phyloP scores from a whole-genome alignment of 352 stramenopile genomes.

The Pythium apleroticum region DNA sequence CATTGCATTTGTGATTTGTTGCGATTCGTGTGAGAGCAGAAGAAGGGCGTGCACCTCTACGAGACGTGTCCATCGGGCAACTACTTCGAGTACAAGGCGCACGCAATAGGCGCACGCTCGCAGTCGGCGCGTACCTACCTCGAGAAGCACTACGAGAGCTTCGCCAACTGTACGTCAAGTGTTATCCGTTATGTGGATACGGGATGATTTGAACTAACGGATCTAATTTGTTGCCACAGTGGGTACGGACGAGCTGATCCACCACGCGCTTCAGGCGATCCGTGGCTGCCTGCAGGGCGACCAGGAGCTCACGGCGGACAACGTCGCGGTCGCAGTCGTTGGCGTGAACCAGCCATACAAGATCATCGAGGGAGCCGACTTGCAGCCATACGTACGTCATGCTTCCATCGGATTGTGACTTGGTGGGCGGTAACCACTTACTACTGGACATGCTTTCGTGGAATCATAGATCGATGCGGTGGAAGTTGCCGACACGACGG shows the following conservation, averaged over 20 bases:
- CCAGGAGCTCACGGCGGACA: slow-evolving; percentile 93
- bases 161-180: slow-evolving; percentile 69
- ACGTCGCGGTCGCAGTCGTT: slow-evolving; percentile 93
- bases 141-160: slow-evolving; percentile 98
- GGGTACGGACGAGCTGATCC: slow-evolving; percentile 95
- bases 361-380: slow-evolving; percentile 92
- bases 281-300: slow-evolving; percentile 95
- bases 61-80: slow-evolving; percentile 98
- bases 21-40: slow-evolving; percentile 45
- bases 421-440: too few relatives aligned
- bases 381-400: slow-evolving; percentile 93
- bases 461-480: slow-evolving; percentile 89
- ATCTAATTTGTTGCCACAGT: slow-evolving; percentile 37
- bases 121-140: slow-evolving; percentile 98
- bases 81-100: slow-evolving; percentile 98
- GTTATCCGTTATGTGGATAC: neutral
- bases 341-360: slow-evolving; percentile 92
- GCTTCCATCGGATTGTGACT: neutral
- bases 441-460: too few relatives aligned
- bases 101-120: slow-evolving; percentile 96
- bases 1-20: neutral
- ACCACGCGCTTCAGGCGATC: slow-evolving; percentile 96
- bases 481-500: slow-evolving; percentile 82
- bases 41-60: slow-evolving; percentile 97
- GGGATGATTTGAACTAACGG: neutral